Percentiles rank a stretch among this genome's conserved stretches.
phyloP scores from a whole-genome alignment of 306 rosid species.

The Mimosa pudica region DNA sequence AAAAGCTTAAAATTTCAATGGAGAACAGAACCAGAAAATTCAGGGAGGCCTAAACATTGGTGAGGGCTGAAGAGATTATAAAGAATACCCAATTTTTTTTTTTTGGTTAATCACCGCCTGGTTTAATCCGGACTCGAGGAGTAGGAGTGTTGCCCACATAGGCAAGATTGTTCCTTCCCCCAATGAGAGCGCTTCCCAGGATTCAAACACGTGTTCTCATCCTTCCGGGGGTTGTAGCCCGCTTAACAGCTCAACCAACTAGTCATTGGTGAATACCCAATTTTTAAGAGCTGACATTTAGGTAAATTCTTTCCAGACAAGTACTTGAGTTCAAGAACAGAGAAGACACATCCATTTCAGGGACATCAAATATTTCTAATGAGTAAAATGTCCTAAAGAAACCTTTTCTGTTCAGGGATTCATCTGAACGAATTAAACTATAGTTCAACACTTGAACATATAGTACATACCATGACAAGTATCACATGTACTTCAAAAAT shows the following conservation, averaged over 20 bases:
- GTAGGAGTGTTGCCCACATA: too few relatives aligned
- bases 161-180: too few relatives aligned
- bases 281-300: background rate
- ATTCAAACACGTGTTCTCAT: too few relatives aligned
- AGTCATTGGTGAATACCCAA: too few relatives aligned
- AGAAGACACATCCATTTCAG: background rate
- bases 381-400: background rate
- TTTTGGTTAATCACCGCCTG: too few relatives aligned
- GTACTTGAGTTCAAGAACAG: background rate
- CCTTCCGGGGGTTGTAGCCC: too few relatives aligned
- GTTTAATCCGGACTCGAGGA: too few relatives aligned
- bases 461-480: background rate
- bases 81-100: background rate
- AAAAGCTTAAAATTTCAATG: background rate
- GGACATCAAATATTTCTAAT: background rate
- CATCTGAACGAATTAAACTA: background rate
- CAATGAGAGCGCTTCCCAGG: too few relatives aligned
- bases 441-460: slow-evolving; percentile 5
- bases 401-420: background rate
- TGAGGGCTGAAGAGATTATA: background rate
- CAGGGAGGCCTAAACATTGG: background rate
- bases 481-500: slow-evolving; percentile 22
- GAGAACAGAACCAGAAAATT: background rate
- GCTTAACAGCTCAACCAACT: too few relatives aligned
- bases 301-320: slow-evolving; percentile 6